phyloP scores from a whole-genome alignment of 179 eudicot genomes.

The Patellifolia procumbens region DNA sequence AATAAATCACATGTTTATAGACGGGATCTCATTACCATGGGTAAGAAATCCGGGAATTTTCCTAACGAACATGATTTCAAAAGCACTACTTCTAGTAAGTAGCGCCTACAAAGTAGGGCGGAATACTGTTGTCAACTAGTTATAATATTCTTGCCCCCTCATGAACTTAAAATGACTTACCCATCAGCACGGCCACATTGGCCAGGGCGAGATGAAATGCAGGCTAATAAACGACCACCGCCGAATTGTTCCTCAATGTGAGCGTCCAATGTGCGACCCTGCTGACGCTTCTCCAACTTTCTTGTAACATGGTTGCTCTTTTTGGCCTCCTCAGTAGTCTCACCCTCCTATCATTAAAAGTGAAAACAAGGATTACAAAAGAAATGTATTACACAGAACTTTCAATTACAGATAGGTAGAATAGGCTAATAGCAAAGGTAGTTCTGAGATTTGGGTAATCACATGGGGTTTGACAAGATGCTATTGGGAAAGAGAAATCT shows the following conservation, averaged over 20 bases:
- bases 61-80: no score
- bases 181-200: constrained; percentile 75
- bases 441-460: neutral
- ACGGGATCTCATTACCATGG: no score
- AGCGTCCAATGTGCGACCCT: constrained; percentile 45
- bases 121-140: no score
- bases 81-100: no score
- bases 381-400: no score
- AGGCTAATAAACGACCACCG: constrained; percentile 64
- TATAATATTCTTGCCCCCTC: no score
- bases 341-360: constrained; percentile 39
- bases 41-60: no score
- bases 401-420: neutral
- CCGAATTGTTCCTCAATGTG: constrained; percentile 71
- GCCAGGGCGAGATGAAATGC: constrained; percentile 71
- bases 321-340: constrained; percentile 54
- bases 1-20: no score
- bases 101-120: no score
- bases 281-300: constrained; percentile 55
- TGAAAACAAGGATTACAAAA: neutral
- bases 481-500: neutral
- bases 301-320: constrained; percentile 66
- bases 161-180: constrained; percentile 25
- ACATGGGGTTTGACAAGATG: neutral
- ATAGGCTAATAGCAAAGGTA: neutral